Evolutionary conservation across 1,284 basidiomycete species (phyloP), one percentile per base, ranked within the genome.

Genomic region (Anthracocystis panici-leucophaei): DNA sequence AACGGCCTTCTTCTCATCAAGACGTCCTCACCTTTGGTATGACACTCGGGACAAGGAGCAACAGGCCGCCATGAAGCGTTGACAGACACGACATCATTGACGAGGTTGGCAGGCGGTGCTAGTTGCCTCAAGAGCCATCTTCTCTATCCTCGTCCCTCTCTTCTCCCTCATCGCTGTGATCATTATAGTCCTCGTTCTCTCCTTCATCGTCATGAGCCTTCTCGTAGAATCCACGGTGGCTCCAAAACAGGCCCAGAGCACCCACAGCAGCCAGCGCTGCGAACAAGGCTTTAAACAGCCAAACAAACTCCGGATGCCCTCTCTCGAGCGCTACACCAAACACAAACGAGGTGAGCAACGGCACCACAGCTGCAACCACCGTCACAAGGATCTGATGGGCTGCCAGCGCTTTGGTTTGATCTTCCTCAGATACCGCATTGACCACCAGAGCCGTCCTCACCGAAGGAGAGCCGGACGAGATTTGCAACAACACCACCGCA

Each of bases 301-400:
- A 81, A 20, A 81, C 78, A 16, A 75, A 20, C 42, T 81, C 75
- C 2, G 80, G 76, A 41, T 67, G 56, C 5, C 74, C 77, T 7
- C 57, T 51, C 44, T 78, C 63, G 12, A 80, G 59, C 23, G 74
- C 80, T 7, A 61, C 57, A 10, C 78, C 76, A 65, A 77, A 81
- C 38, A 81, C 78, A 14, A 74, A 57, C 9, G 70, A 74, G 0
- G 78, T 80, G 18, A 80, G 54, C 33, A 80, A 59, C 16, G 80
- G 80, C 16, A 80, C 69, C n/a, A 76, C 51, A 3, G 80, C 78
- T 11, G 72, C 69, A 8, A 80, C 76, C 12, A 65, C 58, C 3
- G 78, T 81, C n/a, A 76, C 75, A 2, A 81, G 57, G 11, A 81
- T 78, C 65, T 81, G 80, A 46, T 80, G 78, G 0, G 80, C 80